These are phyloP conservation scores for Wickerhamomyces subpelliculosus DNA, from an alignment of 805 yeast genomes.

Conservation along the genomic window DNA sequence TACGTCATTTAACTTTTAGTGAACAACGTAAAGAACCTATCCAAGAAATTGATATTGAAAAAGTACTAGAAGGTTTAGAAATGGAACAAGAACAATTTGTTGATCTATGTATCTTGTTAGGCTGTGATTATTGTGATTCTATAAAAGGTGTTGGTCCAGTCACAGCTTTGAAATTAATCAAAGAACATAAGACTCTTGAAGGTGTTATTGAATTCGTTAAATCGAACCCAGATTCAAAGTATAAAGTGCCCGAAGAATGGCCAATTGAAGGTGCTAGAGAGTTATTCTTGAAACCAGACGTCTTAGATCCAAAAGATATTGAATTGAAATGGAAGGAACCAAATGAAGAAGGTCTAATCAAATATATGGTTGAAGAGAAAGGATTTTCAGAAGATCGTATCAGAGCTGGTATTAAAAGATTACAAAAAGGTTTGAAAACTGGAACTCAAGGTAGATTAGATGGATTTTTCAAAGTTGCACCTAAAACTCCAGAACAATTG, in stretches of 20 bases:
- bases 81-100: constrained; percentile 68
- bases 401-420: constrained; percentile 76
- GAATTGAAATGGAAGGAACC: constrained; percentile 86
- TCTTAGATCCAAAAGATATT: constrained; percentile 50
- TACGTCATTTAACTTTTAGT: constrained; percentile 88
- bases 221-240: constrained; percentile 46
- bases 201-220: constrained; percentile 62
- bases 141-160: constrained; percentile 95
- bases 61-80: constrained; percentile 72
- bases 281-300: constrained; percentile 79
- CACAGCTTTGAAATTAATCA: constrained; percentile 82
- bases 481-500: constrained; percentile 42
- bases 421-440: constrained; percentile 74
- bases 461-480: constrained; percentile 74
- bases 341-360: constrained; percentile 72
- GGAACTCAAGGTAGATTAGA: constrained; percentile 91
- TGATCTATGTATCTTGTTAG: constrained; percentile 87
- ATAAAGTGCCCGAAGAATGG: constrained; percentile 91
- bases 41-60: constrained; percentile 65
- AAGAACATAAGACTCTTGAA: constrained; percentile 78
- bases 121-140: constrained; percentile 96
- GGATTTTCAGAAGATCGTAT: constrained; percentile 94
- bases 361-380: constrained; percentile 78
- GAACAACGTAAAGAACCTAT: constrained; percentile 92
- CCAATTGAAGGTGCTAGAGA: constrained; percentile 85